Percentiles rank a stretch among this genome's conserved stretches.
These are phyloP conservation scores for Gynostemma pentaphyllum DNA, from an alignment of 306 rosid species.

Conservation along the genomic window DNA sequence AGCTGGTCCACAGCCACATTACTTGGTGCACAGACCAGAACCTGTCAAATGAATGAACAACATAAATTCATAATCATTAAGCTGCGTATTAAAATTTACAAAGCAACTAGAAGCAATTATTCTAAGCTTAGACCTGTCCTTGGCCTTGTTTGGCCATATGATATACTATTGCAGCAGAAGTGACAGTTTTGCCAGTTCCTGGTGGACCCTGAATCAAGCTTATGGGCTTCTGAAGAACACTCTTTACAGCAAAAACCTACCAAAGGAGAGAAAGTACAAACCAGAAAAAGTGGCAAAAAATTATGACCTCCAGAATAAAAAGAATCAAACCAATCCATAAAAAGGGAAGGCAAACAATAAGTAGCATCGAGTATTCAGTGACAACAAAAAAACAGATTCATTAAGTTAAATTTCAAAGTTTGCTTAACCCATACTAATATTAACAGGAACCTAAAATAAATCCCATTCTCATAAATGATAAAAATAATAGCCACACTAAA, in stretches of 20 bases:
- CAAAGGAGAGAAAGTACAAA: not conserved
- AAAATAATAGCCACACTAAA: not conserved
- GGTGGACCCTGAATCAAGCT: constrained; percentile 99
- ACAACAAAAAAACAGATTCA: not conserved
- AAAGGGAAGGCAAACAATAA: not conserved
- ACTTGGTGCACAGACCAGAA: constrained; percentile 98
- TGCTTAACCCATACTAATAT: not conserved
- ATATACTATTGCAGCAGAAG: constrained; percentile 97
- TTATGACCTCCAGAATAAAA: not conserved
- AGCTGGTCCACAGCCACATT: constrained; percentile 95
- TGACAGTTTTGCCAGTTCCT: constrained; percentile 97
- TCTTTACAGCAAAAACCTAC: constrained; percentile 94
- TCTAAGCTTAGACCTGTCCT: constrained; percentile 56
- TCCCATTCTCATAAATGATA: not conserved
- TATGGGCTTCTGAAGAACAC: constrained; percentile 97
- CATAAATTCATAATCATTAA: not conserved
- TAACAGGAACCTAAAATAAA: not conserved
- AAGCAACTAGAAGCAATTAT: not conserved
- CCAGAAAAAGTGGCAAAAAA: constrained; percentile 1
- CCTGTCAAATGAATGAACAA: constrained; percentile 29
- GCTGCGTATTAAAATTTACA: not conserved
- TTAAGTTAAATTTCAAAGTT: not conserved
- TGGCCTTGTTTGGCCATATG: constrained; percentile 99
- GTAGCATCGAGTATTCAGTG: no score
- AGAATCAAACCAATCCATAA: not conserved